Evolutionary conservation across 768 basidiomycete genomes (phyloP), one percentile per base, ranked within the genome.

Genomic region (Phylloporus arenicola): DNA sequence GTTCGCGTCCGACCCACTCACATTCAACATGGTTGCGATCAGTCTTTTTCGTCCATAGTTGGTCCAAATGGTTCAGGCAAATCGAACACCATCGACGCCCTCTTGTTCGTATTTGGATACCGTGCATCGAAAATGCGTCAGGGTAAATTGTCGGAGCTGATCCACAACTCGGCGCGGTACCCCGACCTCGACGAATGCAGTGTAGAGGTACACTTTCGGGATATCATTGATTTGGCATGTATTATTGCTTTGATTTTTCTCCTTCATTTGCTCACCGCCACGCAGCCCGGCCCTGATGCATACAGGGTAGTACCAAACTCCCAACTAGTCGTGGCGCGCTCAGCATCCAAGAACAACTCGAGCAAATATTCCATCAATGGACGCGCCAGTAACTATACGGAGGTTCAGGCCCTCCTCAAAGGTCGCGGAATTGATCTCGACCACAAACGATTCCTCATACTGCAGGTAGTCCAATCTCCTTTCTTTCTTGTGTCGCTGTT

Each of bases 31-130:
- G 5, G 19, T 10, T 5, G 14, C 27, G 19, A 4, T 0, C 62
- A 96, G 93, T 96, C 93, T 2, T 99, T 99, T 72, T 95, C 92
- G 13, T 82, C 93, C 1, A 97, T 99, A 56, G 95, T 98, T 6
- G 96, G 96, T 2, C 95, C 96, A 2, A 99, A 99, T 62, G 95
- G 96, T 12, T 94, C 90, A 6, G 96, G 96, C 3, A 99, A 98
- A 70, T 95, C 92, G 0, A 98, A 99, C 65, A 99, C 96, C 10
- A 98, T 98, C 63, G 95, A 99, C 63, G 95, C 95, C 0, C 76
- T 99, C 3, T 76, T 99, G 4, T 99, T 99, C 62, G 95, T 99
- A 11, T 98, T 99, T 63, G 96, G 96, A 22, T 98, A 94, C 60
- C 85, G 93, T 29, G 96, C 96, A 2, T 84, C 84, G 3, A 98